A percentile compares a stretch with the other conserved stretches of the same genome.
These are phyloP conservation scores for Trifolium pratense DNA, from an alignment of 306 rosid species.

Conservation along the genomic window DNA sequence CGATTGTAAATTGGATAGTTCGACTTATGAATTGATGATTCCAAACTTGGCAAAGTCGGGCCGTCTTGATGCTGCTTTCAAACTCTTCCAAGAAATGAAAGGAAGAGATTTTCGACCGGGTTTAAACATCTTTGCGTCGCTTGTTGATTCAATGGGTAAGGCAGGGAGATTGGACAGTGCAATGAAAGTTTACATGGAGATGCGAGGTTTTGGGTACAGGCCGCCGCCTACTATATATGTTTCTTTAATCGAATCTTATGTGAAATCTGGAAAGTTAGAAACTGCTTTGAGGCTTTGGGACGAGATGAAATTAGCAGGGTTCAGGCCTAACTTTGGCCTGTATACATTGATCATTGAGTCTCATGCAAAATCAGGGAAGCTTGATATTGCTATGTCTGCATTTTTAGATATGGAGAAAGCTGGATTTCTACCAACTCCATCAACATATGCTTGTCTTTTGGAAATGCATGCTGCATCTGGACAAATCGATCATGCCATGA, in stretches of 20 bases:
- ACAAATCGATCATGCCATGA: conserved; percentile 86
- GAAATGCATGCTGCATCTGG: conserved; percentile 96
- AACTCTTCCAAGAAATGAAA: conserved; percentile 89
- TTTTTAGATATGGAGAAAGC: conserved; percentile 96
- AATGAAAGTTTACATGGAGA: conserved; percentile 88
- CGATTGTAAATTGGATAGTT: conserved; percentile 65
- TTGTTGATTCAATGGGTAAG: conserved; percentile 96
- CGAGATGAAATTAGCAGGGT: conserved; percentile 90
- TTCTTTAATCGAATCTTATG: conserved; percentile 85
- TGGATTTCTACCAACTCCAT: conserved; percentile 93
- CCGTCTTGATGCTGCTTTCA: conserved; percentile 88
- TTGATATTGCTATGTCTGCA: conserved; percentile 83
- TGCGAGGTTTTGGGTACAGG: conserved; percentile 76
- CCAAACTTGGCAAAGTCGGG: conserved; percentile 92
- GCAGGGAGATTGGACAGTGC: conserved; percentile 86
- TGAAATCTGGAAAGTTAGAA: conserved; percentile 94
- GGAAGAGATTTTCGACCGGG: conserved; percentile 70
- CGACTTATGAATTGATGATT: conserved; percentile 90
- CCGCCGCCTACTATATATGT: conserved; percentile 72
- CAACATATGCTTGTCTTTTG: conserved; percentile 85
- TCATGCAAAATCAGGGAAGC: conserved; percentile 92
- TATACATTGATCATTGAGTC: conserved; percentile 89
- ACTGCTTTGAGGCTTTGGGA: conserved; percentile 86
- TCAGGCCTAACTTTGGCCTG: conserved; percentile 91
- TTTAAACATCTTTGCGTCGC: conserved; percentile 62